Evolutionary conservation across 345 rosid species (phyloP), one percentile per base, ranked within the genome.

Genomic region (Citrus inodora): DNA sequence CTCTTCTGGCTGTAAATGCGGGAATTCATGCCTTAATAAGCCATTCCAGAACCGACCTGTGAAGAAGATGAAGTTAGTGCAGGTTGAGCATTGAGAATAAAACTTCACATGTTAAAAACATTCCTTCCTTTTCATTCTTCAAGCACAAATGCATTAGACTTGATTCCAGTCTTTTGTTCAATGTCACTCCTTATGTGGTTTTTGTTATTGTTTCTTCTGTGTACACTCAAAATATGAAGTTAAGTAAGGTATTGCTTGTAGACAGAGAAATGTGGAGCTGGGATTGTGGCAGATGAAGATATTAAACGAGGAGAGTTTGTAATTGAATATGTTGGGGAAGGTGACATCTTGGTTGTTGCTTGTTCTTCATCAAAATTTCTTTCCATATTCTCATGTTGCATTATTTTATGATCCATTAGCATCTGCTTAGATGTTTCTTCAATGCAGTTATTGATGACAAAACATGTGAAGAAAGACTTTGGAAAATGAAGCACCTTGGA

Each of bases 261-360:
- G 99, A 97, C 98, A 1, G 98, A 97, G 80, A 97, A 94, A 88
- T 97, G 99, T 55, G 99, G 99, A 79, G 87, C 92, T 5, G 98
- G 98, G 75, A 86, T 97, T 85, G 90, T 93, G 80, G 90, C 98
- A 30, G 96, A 94, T 83, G 98, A 97, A 84, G 94, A 93, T 75
- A 93, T 97, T 77, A 88, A 83, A 74, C 87, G 74, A 38, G 98
- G 98, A 79, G 98, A 97, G 82, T 97, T 93, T 84, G 89, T 94
- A 76, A 92, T 97, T 85, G 99, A 97, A 86, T 94, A 97, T 81
- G 98, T 93, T 24, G 99, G 99, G 67, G 98, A 97, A 93, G 97
- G 99, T 97, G 71, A 87, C 71, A 48, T 77, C 77, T 53, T 78
- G 19, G 35, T 69, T 66, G 28, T 61, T 80, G 73, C 70, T 76